Conservation (phyloP, 148 eudicot genomes). For the Pouteria glomerata region DNA sequence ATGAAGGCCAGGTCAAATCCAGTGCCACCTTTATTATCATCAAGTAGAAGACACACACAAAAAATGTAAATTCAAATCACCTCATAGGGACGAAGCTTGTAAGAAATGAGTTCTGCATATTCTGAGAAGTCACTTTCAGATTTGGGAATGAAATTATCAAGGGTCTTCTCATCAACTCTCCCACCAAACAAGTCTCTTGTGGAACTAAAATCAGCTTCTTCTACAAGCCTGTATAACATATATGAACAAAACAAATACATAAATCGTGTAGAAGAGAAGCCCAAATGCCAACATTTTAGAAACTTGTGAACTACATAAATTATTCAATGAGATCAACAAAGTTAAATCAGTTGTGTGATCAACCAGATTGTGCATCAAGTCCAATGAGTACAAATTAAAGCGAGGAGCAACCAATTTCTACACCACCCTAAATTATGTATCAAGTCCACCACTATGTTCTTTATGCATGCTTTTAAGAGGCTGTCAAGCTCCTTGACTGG, state of each 20-base stretch:
- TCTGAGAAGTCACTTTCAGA: constrained; percentile 85
- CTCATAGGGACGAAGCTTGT: constrained; percentile 84
- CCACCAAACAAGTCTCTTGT: constrained; percentile 74
- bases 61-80: constrained; percentile 23
- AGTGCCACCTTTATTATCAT: background rate
- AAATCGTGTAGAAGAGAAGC: background rate
- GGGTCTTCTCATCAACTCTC: constrained; percentile 59
- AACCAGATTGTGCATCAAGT: too few relatives aligned
- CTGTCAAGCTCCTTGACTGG: too few relatives aligned
- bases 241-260: background rate
- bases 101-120: constrained; percentile 84
- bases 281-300: too few relatives aligned
- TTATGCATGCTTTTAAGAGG: too few relatives aligned
- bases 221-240: constrained; percentile 57
- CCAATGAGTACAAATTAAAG: too few relatives aligned
- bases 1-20: background rate
- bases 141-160: constrained; percentile 87
- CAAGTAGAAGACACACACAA: background rate
- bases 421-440: too few relatives aligned
- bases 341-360: background rate
- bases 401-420: too few relatives aligned
- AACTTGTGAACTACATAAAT: too few relatives aligned
- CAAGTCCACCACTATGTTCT: too few relatives aligned
- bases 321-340: background rate
- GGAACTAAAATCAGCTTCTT: constrained; percentile 85